Evolutionary conservation across 345 rosid species (phyloP).

Genomic region (Camelina sativa): DNA sequence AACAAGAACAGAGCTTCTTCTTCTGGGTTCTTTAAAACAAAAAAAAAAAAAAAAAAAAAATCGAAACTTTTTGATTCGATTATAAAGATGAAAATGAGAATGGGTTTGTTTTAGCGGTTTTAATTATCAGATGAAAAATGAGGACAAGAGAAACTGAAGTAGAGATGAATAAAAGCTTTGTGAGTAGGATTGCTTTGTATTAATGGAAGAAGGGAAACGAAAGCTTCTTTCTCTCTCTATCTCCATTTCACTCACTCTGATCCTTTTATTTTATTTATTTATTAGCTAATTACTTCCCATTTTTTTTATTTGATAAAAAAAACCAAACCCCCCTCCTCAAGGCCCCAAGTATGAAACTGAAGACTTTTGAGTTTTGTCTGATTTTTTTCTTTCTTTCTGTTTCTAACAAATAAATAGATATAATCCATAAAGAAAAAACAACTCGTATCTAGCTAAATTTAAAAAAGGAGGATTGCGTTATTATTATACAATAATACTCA

Average conservation of each 20-base stretch:
- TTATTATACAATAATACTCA: neutral
- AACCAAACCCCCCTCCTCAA: neutral
- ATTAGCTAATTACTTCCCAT: constrained; percentile 5
- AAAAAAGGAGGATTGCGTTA: constrained; percentile 23
- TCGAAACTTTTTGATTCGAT: constrained; percentile 15
- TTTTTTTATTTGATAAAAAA: too few relatives aligned
- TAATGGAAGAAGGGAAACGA: constrained; percentile 38
- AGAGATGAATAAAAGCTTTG: constrained; percentile 27
- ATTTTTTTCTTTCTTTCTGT: neutral
- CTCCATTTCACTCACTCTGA: constrained; percentile 31
- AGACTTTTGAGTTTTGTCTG: constrained; percentile 38
- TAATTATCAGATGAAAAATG: neutral
- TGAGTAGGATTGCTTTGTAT: constrained; percentile 38
- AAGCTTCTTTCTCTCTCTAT: constrained; percentile 39
- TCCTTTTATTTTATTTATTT: constrained; percentile 25
- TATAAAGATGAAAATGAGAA: neutral
- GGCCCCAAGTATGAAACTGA: constrained; percentile 39
- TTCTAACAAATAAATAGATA: constrained; percentile 4
- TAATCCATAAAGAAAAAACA: constrained; percentile 1
- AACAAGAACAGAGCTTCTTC: constrained; percentile 12
- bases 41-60: neutral
- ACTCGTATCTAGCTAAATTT: constrained; percentile 25
- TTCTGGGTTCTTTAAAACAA: neutral
- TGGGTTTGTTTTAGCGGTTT: neutral
- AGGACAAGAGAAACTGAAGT: constrained; percentile 40